Evolutionary conservation across 805 yeast genomes (phyloP).

Genomic region (Saccharomycopsis babjevae): DNA sequence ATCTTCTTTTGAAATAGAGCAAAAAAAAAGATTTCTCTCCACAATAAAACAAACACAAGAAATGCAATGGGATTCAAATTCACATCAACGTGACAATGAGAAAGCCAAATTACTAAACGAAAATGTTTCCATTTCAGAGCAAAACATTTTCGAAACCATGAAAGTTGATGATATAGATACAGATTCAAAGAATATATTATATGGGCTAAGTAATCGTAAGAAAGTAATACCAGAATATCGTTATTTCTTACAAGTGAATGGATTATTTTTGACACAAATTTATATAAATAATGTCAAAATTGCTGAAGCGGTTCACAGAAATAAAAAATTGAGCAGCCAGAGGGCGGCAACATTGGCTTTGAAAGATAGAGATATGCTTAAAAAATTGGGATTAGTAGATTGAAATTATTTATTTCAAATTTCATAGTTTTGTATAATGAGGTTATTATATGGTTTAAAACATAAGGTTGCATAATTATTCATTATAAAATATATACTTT

Average conservation of each 20-base stretch:
- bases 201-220: neutral
- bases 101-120: neutral
- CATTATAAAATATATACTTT: too few species aligned
- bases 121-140: neutral
- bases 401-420: neutral
- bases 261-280: neutral
- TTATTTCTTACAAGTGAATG: neutral
- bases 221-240: constrained; percentile 2
- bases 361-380: neutral
- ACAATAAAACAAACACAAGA: neutral
- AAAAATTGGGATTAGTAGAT: neutral
- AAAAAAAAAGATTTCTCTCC: too few species aligned
- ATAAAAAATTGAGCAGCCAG: constrained; percentile 9
- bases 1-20: too few species aligned
- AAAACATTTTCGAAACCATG: neutral
- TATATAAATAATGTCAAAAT: neutral
- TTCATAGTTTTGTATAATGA: too few species aligned
- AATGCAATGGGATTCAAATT: neutral
- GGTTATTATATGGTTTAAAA: too few species aligned
- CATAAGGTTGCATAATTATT: too few species aligned
- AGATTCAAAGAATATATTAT: constrained; percentile 2
- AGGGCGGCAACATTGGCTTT: constrained; percentile 10
- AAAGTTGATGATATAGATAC: neutral
- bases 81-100: neutral
- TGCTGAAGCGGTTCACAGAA: constrained; percentile 3